These are phyloP conservation scores for Cudoniella acicularis DNA, from an alignment of 495 filamentous ascomycete genomes.

Conservation along the genomic window DNA sequence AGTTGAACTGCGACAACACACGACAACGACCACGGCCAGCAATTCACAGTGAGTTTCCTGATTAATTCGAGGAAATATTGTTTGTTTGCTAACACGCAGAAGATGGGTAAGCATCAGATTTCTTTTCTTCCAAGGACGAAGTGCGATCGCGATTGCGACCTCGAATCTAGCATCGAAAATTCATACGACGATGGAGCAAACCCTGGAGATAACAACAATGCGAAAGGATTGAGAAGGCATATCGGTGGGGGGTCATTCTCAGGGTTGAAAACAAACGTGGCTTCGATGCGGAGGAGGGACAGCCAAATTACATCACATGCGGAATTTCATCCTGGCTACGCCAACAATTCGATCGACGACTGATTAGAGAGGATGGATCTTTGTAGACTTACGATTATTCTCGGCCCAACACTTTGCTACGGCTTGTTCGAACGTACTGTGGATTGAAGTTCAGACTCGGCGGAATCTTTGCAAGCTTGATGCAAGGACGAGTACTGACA, in stretches of 20 bases:
- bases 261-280: no score
- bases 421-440: no score
- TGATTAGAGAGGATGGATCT: no score
- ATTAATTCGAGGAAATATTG: slow-evolving; percentile 25
- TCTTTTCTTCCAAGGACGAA: slow-evolving; percentile 10
- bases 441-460: background rate
- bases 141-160: background rate
- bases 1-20: slow-evolving; percentile 39
- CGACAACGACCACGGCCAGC: slow-evolving; percentile 49
- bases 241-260: no score
- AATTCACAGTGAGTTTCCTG: slow-evolving; percentile 43
- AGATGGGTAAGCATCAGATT: slow-evolving; percentile 48
- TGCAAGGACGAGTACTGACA: slow-evolving; percentile 2
- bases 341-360: no score
- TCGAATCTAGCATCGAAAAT: background rate
- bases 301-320: background rate
- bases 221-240: background rate
- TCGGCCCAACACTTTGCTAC: no score
- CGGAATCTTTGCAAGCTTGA: background rate
- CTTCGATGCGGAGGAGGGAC: background rate
- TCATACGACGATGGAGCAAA: slow-evolving; percentile 2
- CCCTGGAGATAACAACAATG: background rate
- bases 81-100: slow-evolving; percentile 25
- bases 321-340: no score
- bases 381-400: no score